These are phyloP conservation scores for Cryphonectria radicalis DNA, from an alignment of 2,329 filamentous ascomycete genomes.

Conservation along the genomic window DNA sequence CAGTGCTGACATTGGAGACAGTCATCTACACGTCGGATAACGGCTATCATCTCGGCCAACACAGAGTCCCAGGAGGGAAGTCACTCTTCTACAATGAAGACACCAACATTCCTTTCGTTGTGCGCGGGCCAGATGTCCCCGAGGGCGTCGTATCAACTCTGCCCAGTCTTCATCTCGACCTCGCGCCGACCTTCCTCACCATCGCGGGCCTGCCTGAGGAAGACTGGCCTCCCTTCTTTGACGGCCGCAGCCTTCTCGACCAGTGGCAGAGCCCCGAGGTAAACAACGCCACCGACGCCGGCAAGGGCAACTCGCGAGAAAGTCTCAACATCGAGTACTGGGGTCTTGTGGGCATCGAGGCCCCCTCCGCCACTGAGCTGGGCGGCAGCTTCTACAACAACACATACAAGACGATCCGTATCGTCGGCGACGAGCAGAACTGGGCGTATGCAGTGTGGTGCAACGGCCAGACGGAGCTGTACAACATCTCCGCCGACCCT, in stretches of 20 bases:
- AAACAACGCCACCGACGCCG: slow-evolving; percentile 14
- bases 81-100: slow-evolving; percentile 37
- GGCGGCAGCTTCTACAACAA: slow-evolving; percentile 37
- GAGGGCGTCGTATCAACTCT: slow-evolving; percentile 30
- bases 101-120: slow-evolving; percentile 38
- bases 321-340: slow-evolving; percentile 38
- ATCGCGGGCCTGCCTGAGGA: slow-evolving; percentile 34
- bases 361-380: slow-evolving; percentile 40
- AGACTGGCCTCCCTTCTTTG: slow-evolving; percentile 36
- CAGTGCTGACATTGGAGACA: background rate
- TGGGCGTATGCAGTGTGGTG: slow-evolving; percentile 39
- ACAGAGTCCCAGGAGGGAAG: slow-evolving; percentile 34
- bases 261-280: slow-evolving; percentile 36
- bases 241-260: slow-evolving; percentile 37
- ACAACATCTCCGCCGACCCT: slow-evolving; percentile 37
- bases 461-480: slow-evolving; percentile 39
- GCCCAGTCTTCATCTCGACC: slow-evolving; percentile 36
- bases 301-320: slow-evolving; percentile 31
- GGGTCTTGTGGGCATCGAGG: slow-evolving; percentile 34
- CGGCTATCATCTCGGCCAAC: slow-evolving; percentile 21
- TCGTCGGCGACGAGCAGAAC: slow-evolving; percentile 33
- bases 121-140: slow-evolving; percentile 37
- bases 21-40: slow-evolving; percentile 35
- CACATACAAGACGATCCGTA: slow-evolving; percentile 38
- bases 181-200: slow-evolving; percentile 38